Conservation (phyloP, 352 stramenopile genomes). For the Phytophthora constricta region DNA sequence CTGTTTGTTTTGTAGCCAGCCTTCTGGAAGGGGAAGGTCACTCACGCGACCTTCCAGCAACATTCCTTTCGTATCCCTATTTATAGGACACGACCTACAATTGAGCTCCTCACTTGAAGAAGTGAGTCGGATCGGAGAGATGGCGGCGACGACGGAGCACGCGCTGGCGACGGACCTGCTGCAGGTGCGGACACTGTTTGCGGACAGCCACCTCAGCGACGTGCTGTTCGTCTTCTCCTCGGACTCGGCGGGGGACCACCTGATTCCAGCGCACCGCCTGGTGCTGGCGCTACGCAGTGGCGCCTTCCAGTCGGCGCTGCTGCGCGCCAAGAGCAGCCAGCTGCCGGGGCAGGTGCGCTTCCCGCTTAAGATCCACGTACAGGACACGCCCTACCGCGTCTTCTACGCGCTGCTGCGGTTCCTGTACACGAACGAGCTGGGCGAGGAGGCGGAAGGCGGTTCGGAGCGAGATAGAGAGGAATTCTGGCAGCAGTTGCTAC, state of each 20-base stretch:
- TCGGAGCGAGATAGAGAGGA: conserved; percentile 34
- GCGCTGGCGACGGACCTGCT: conserved; percentile 59
- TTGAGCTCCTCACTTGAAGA: conserved; percentile 19
- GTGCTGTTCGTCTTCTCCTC: conserved; percentile 80
- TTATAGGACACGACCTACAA: too few species aligned
- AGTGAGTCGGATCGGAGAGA: conserved; percentile 7
- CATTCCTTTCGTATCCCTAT: too few species aligned
- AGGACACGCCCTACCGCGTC: conserved; percentile 78
- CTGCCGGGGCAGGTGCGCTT: conserved; percentile 74
- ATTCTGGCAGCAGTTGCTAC: conserved; percentile 75
- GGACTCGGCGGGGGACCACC: conserved; percentile 40
- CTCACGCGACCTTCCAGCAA: too few species aligned
- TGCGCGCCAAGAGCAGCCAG: conserved; percentile 72
- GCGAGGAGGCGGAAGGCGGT: neutral
- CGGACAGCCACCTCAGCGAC: conserved; percentile 79
- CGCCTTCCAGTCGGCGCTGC: conserved; percentile 71
- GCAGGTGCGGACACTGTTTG: conserved; percentile 64
- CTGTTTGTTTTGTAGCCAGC: conserved; percentile 1
- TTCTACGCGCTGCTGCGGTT: conserved; percentile 77
- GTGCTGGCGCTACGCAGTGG: conserved; percentile 78
- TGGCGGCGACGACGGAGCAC: conserved; percentile 18
- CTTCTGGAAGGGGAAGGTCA: too few species aligned
- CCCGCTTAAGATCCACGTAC: conserved; percentile 81
- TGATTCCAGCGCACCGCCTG: conserved; percentile 80
- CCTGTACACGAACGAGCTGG: conserved; percentile 81